Conservation (phyloP, 495 filamentous ascomycete genomes). For the Neurospora sp. region DNA sequence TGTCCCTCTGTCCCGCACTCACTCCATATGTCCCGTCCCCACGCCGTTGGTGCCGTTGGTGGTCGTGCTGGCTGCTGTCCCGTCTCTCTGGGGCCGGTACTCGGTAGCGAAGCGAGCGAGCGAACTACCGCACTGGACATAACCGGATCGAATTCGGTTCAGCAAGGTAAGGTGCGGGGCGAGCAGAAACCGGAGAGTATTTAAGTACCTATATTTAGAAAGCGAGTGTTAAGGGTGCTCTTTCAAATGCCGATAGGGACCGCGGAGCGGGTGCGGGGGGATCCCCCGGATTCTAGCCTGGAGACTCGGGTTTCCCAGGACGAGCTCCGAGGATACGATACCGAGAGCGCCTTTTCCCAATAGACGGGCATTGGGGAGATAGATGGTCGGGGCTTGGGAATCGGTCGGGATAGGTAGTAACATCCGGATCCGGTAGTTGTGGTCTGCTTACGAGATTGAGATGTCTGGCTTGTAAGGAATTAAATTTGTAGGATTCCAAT, state of each 20-base stretch:
- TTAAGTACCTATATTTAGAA: no score
- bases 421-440: neutral
- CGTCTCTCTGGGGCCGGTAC: neutral
- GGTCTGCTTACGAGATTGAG: neutral
- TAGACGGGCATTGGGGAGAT: neutral
- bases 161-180: neutral
- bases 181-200: no score
- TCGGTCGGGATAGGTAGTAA: neutral
- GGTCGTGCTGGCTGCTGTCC: neutral
- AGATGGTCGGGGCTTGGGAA: neutral
- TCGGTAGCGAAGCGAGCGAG: neutral
- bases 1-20: neutral
- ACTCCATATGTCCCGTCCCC: neutral
- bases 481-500: neutral
- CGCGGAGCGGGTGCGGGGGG: neutral
- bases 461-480: neutral
- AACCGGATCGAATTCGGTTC: neutral
- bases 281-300: neutral
- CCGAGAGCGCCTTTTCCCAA: neutral
- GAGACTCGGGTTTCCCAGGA: neutral
- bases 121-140: neutral
- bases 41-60: neutral
- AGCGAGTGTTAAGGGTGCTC: no score
- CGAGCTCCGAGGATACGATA: neutral
- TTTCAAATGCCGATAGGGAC: neutral